A percentile compares a stretch with the other conserved stretches of the same genome.
Conservation (phyloP, 306 rosid species). For the Vigna nakashimae region DNA sequence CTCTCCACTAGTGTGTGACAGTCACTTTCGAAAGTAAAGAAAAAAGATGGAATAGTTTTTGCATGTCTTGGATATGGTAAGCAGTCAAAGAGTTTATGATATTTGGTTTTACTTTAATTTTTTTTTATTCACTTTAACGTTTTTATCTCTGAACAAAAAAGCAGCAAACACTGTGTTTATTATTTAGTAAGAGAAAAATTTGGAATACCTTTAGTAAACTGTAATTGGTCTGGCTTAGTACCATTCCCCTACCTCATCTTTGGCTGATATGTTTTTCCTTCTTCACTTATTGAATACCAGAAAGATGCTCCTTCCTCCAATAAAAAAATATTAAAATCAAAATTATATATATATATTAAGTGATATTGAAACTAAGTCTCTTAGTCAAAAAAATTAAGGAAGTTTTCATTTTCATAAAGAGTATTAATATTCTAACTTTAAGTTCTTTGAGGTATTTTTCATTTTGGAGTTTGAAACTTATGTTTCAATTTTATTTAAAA, state of each 20-base stretch:
- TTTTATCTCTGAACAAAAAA: slow-evolving; percentile 16
- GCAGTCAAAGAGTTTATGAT: slow-evolving; percentile 1
- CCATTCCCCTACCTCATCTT: slow-evolving; percentile 15
- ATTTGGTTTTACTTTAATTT: not conserved
- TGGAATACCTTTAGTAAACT: slow-evolving; percentile 8
- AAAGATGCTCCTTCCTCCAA: slow-evolving; percentile 27
- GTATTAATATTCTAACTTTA: no score
- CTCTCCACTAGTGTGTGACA: slow-evolving; percentile 1
- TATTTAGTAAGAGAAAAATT: slow-evolving; percentile 7
- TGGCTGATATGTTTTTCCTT: slow-evolving; percentile 23
- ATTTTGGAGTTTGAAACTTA: no score
- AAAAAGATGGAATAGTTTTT: not conserved
- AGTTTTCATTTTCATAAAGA: no score
- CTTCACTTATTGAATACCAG: not conserved
- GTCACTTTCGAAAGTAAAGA: not conserved
- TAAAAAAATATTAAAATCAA: no score
- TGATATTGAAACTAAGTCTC: no score
- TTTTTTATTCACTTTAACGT: not conserved
- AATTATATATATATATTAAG: no score
- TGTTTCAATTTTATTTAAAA: no score
- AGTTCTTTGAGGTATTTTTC: no score
- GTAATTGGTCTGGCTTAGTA: slow-evolving; percentile 32
- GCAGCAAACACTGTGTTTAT: not conserved
- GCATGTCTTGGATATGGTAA: slow-evolving; percentile 15
- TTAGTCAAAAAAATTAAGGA: no score